Conservation (phyloP, 2,329 filamentous ascomycete species). For the Cercospora citrullina region DNA sequence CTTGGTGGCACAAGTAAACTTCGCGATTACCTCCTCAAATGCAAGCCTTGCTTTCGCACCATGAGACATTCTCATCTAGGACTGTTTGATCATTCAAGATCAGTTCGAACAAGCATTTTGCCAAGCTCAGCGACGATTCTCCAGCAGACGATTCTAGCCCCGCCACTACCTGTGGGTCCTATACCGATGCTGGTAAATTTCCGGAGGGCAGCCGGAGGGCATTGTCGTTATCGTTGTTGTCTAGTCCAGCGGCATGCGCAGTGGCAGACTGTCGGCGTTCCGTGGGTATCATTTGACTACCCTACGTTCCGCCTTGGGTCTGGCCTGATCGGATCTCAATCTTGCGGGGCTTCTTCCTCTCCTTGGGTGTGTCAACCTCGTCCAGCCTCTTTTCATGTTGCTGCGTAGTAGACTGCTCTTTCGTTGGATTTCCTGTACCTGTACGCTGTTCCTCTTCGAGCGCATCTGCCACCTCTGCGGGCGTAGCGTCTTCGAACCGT, state of each 20-base stretch:
- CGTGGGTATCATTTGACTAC: neutral
- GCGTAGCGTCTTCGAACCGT: conserved; percentile 23
- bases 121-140: neutral
- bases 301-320: neutral
- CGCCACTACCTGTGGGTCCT: neutral
- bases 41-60: neutral
- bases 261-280: neutral
- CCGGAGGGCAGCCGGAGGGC: neutral
- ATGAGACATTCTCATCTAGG: neutral
- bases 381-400: neutral
- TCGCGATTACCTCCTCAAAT: neutral
- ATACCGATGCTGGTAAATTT: neutral
- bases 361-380: neutral
- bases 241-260: neutral
- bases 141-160: neutral
- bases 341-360: conserved; percentile 27
- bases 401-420: neutral
- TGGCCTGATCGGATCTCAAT: conserved; percentile 18
- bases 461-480: conserved; percentile 24
- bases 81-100: neutral
- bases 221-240: neutral
- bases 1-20: neutral
- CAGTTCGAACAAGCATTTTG: neutral
- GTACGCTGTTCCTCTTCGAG: conserved; percentile 21
- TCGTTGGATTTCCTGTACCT: neutral